phyloP scores from a whole-genome alignment of 768 basidiomycete species.

The Suillus americanus region DNA sequence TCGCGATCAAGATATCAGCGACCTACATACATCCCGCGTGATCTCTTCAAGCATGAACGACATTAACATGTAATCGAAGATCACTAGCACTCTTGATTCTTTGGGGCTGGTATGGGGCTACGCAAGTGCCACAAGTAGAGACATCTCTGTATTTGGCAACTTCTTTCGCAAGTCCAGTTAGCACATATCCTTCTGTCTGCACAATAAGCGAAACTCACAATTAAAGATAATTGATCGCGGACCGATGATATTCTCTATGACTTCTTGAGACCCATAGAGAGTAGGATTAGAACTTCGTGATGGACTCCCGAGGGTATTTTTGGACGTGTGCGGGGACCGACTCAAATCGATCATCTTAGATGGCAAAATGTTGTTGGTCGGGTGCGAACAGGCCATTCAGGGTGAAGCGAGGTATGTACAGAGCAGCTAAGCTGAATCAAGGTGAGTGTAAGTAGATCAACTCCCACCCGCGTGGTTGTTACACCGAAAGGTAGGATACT shows the following conservation, averaged over 20 bases:
- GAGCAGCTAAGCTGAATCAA: not conserved
- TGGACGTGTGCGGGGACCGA: not conserved
- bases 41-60: conserved; percentile 33
- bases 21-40: conserved; percentile 26
- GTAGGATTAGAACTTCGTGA: conserved; percentile 23
- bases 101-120: conserved; percentile 21
- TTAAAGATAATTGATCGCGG: conserved; percentile 23
- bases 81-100: conserved; percentile 23
- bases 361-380: too few relatives aligned
- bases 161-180: conserved; percentile 14
- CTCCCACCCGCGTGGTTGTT: not conserved
- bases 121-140: conserved; percentile 23
- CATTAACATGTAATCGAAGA: conserved; percentile 24
- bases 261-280: conserved; percentile 25
- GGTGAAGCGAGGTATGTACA: not conserved
- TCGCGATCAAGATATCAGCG: too few relatives aligned
- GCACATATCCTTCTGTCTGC: not conserved
- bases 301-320: conserved; percentile 21
- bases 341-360: too few relatives aligned
- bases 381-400: not conserved
- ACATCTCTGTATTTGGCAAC: conserved; percentile 27
- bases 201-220: conserved; percentile 13
- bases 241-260: conserved; percentile 28
- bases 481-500: not conserved
- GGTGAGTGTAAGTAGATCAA: not conserved